Base-by-base conservation (phyloP, 2,329 filamentous ascomycete species). In the Xylariaceae sp. region DNA sequence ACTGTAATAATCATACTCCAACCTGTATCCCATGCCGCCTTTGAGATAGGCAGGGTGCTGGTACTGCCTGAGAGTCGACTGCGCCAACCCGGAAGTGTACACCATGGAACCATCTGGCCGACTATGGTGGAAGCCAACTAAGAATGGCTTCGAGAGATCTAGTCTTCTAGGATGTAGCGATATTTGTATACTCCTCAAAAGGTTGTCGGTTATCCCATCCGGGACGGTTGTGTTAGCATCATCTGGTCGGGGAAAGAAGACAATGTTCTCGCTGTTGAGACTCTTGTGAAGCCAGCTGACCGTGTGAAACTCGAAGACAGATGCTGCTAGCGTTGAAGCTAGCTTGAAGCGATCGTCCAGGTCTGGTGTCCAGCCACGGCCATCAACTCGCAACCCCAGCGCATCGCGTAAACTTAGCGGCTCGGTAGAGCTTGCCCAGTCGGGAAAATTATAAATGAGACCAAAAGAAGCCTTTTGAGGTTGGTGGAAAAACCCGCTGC, bases 191-290 rank as follows among this genome's bases (percentile, higher is more conserved):
- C 5, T 35, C 27, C 25, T n/a, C n/a, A n/a, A n/a, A n/a, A n/a
- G n/a, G n/a, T n/a, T n/a, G n/a, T n/a, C n/a, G n/a, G n/a, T n/a
- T n/a, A n/a, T n/a, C n/a, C n/a, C n/a, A n/a, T n/a, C n/a, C n/a
- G n/a, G n/a, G n/a, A n/a, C n/a, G n/a, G n/a, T n/a, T n/a, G n/a
- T n/a, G n/a, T n/a, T n/a, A n/a, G n/a, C n/a, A n/a, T n/a, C n/a
- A n/a, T n/a, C n/a, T n/a, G n/a, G n/a, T n/a, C n/a, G n/a, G n/a
- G 43, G 44, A 12, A 47, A 47, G 35, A 47, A 47, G 23, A 42
- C 17, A 3, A 47, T 19, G 14, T 38, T 47, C 6, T 22, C 19
- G 12, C n/a, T 25, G n/a, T 14, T 39, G 11, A 47, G 21, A 17
- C 25, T 42, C 21, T 42, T 38, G 25, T 47, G 44, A 10, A 47